Evolutionary conservation across 441 rosid species (phyloP), one percentile per base, ranked within the genome.

Genomic region (California macrophylla): DNA sequence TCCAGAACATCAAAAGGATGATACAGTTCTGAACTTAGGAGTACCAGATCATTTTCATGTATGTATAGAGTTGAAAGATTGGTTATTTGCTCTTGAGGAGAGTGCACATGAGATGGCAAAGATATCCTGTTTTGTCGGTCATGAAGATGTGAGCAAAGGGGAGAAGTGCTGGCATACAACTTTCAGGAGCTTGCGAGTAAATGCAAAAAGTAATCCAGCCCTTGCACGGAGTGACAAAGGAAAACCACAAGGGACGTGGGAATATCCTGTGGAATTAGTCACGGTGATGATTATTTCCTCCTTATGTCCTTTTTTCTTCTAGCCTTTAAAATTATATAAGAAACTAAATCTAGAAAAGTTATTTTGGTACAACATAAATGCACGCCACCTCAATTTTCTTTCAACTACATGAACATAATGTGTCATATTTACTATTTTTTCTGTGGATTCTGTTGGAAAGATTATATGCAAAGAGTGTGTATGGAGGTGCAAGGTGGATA

Each of bases 61-160:
- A 64, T 80, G 83, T 47, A 50, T 92, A 66, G 97, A 90, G 76
- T 84, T 94, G 74, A 87, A 79, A 77, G 91, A 94, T 80, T 94
- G 98, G 99, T 77, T 94, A 74, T 94, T 94, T 89, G 93, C 99
- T 72, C 87, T 94, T 69, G 97, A 92, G 82, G 94, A n/a, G n/a
- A n/a, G 97, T 65, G 89, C 83, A 61, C 82, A 85, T 62, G 96
- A 90, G 66, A 80, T 82, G 72, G 82, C 84, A 16, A 90, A 86
- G 71, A 77, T 80, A 69, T 78, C 85, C 86, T 74, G 80, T 80
- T 81, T 81, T 77, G 68, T 76, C 66, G 71, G 80, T 74, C 79
- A 77, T 56, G 81, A 77, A 71, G 76, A 75, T 71, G 69, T 79
- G 47, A 75, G 79, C 67, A 83, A 96, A 80, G 98, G 89, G 80